phyloP scores from a whole-genome alignment of 2,329 filamentous ascomycete genomes.

The Paecilomyces niveus region DNA sequence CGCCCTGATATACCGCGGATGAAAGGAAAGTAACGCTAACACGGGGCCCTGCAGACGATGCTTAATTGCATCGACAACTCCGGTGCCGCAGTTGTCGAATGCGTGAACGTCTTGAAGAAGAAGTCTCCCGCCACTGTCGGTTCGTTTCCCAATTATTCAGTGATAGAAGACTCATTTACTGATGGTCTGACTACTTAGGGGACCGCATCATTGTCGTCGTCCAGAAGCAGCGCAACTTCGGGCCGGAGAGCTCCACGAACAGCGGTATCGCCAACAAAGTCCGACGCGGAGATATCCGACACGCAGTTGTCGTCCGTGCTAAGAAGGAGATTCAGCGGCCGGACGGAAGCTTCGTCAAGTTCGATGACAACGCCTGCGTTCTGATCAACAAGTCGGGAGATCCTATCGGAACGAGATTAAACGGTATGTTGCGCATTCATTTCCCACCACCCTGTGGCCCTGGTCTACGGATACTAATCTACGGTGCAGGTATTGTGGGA shows the following conservation, averaged over 20 bases:
- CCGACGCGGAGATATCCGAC: conserved; percentile 89
- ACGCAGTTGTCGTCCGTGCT: conserved; percentile 91
- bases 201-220: conserved; percentile 97
- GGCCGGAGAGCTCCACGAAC: conserved; percentile 62
- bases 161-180: neutral
- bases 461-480: conserved; percentile 13
- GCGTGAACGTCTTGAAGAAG: conserved; percentile 84
- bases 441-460: neutral
- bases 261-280: conserved; percentile 84
- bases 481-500: conserved; percentile 65
- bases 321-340: conserved; percentile 77
- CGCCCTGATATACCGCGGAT: neutral
- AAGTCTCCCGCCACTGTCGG: conserved; percentile 81
- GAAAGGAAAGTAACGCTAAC: neutral
- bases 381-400: conserved; percentile 95
- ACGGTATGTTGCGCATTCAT: conserved; percentile 46
- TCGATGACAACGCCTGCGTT: conserved; percentile 97
- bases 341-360: conserved; percentile 84
- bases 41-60: conserved; percentile 61
- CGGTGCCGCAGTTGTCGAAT: conserved; percentile 93
- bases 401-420: conserved; percentile 86
- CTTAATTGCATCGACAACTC: conserved; percentile 99
- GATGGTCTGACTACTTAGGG: conserved; percentile 47
- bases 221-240: conserved; percentile 82
- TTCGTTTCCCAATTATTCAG: conserved; percentile 37